phyloP scores from a whole-genome alignment of 495 filamentous ascomycete genomes.

The Aspergillus diversus region DNA sequence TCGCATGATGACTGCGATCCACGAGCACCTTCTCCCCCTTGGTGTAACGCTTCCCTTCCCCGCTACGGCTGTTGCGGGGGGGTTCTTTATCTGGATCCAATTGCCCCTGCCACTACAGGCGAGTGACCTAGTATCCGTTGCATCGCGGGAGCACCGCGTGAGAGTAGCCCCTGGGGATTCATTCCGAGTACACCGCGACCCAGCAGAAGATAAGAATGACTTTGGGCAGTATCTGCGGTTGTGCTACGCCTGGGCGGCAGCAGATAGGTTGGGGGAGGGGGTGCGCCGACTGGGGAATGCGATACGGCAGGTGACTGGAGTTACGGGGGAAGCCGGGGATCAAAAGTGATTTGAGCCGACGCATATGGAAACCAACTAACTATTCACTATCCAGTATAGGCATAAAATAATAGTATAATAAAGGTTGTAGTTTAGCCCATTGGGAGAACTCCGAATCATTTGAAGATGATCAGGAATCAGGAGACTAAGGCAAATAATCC shows the following conservation, averaged over 20 bases:
- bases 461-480: too few relatives aligned
- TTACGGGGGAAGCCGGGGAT: background rate
- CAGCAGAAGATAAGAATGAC: constrained; percentile 34
- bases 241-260: constrained; percentile 77
- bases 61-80: constrained; percentile 52
- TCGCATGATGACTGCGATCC: constrained; percentile 56
- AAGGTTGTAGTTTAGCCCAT: too few relatives aligned
- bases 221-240: constrained; percentile 64
- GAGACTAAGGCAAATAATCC: too few relatives aligned
- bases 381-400: too few relatives aligned
- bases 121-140: constrained; percentile 51
- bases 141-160: constrained; percentile 53
- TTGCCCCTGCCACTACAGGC: constrained; percentile 59
- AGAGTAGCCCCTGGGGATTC: constrained; percentile 65
- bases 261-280: constrained; percentile 68
- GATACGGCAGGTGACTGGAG: constrained; percentile 13
- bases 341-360: background rate
- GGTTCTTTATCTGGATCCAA: constrained; percentile 81
- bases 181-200: constrained; percentile 68
- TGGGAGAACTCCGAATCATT: too few relatives aligned
- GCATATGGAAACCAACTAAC: too few relatives aligned
- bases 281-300: constrained; percentile 39
- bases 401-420: too few relatives aligned
- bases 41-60: constrained; percentile 55
- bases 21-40: constrained; percentile 57